Conservation (phyloP, 345 rosid species). For the Linum lewisii region DNA sequence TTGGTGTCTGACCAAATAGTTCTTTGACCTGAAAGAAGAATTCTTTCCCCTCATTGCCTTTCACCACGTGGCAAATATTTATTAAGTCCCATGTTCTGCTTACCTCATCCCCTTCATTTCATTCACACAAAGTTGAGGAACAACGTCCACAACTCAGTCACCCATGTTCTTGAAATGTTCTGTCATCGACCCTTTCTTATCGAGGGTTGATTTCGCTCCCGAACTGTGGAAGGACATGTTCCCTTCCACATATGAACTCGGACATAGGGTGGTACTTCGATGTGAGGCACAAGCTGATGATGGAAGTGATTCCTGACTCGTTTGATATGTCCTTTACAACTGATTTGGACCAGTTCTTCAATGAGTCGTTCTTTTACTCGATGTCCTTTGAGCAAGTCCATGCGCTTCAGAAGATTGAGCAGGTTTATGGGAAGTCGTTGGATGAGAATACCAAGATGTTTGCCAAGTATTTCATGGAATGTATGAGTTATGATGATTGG, state of each 20-base stretch:
- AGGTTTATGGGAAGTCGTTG: constrained; percentile 44
- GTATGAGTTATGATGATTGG: constrained; percentile 32
- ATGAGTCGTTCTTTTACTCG: constrained; percentile 40
- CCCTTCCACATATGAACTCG: constrained; percentile 54
- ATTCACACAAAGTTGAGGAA: constrained; percentile 20
- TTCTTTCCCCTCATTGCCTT: background rate
- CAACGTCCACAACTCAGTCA: constrained; percentile 25
- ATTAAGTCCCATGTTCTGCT: background rate
- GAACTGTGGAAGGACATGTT: constrained; percentile 56
- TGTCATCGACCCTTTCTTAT: constrained; percentile 54
- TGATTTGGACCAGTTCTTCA: constrained; percentile 48
- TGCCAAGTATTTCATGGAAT: constrained; percentile 46
- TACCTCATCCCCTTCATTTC: background rate
- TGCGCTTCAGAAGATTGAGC: constrained; percentile 42
- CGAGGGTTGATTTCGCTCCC: constrained; percentile 54
- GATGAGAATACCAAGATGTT: constrained; percentile 48
- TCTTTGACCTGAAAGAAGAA: background rate
- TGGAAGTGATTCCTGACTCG: constrained; percentile 50
- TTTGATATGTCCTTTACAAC: constrained; percentile 44
- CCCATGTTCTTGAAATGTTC: constrained; percentile 56
- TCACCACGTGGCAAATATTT: background rate
- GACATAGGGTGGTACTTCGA: constrained; percentile 57
- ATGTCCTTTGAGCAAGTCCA: constrained; percentile 55
- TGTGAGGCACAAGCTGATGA: constrained; percentile 44
- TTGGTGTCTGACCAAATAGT: no score